phyloP scores from a whole-genome alignment of 129 eudicot species.

The Heracleum sosnowskyi region DNA sequence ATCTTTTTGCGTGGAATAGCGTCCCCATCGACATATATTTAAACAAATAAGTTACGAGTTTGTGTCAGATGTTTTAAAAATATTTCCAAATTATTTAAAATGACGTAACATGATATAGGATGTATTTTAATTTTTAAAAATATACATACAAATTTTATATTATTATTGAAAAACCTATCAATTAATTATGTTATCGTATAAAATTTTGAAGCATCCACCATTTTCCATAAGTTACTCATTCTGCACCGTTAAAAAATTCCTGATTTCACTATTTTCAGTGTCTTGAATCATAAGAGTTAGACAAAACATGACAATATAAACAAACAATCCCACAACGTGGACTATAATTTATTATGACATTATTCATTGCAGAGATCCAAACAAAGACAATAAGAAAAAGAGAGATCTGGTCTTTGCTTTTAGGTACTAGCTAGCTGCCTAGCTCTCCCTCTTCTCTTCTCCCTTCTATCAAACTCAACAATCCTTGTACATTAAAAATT shows the following conservation, averaged over 20 bases:
- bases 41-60: too few relatives aligned
- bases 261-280: neutral
- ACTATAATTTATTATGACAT: conserved; percentile 1
- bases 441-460: neutral
- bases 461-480: neutral
- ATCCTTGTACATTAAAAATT: neutral
- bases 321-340: conserved; percentile 18
- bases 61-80: too few relatives aligned
- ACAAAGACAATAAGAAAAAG: neutral
- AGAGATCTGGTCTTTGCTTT: neutral
- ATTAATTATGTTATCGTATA: too few relatives aligned
- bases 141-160: too few relatives aligned
- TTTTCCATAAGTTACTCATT: neutral
- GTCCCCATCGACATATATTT: neutral
- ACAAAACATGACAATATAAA: conserved; percentile 18
- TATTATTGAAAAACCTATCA: too few relatives aligned
- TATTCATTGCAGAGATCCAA: conserved; percentile 1
- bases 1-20: neutral
- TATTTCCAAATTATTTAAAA: too few relatives aligned
- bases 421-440: neutral
- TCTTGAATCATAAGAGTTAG: conserved; percentile 24
- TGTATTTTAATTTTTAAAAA: too few relatives aligned
- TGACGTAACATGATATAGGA: too few relatives aligned
- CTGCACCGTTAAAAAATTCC: neutral
- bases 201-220: too few relatives aligned